Evolutionary conservation across 2,329 filamentous ascomycete species (phyloP).

Genomic region (Ascochyta rabiei): DNA sequence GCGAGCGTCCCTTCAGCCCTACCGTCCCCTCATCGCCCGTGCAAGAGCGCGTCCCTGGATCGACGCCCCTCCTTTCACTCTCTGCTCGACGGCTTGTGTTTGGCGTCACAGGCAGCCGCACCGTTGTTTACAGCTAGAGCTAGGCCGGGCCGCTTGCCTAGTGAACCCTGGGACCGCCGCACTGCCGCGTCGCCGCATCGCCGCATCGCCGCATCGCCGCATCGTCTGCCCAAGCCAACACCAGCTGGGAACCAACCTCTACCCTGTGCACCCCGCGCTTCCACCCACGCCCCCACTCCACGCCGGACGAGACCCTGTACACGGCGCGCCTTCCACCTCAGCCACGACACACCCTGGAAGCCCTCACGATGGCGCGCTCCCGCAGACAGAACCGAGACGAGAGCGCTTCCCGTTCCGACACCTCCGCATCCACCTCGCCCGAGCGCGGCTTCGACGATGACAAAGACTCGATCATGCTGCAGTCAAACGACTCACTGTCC

Average conservation of each 20-base stretch:
- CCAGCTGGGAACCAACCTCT: neutral
- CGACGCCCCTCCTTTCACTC: conserved; percentile 8
- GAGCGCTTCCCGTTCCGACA: conserved; percentile 50
- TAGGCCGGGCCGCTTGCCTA: neutral
- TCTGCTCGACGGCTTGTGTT: conserved; percentile 1
- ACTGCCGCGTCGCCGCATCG: neutral
- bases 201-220: neutral
- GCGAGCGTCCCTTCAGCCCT: conserved; percentile 16
- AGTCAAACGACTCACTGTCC: conserved; percentile 87
- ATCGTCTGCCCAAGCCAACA: neutral
- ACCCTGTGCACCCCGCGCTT: neutral
- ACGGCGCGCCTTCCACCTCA: neutral
- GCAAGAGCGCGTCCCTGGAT: conserved; percentile 12
- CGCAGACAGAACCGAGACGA: conserved; percentile 40
- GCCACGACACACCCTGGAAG: neutral
- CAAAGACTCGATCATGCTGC: conserved; percentile 87
- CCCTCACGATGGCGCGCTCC: conserved; percentile 39
- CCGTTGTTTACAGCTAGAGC: conserved; percentile 1
- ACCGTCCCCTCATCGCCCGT: conserved; percentile 13
- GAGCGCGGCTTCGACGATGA: conserved; percentile 82
- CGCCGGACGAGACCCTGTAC: neutral
- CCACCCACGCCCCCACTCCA: neutral
- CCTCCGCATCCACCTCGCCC: conserved; percentile 76
- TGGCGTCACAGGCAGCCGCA: neutral
- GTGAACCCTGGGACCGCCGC: conserved; percentile 7